These are phyloP conservation scores for Flaveria ramosissima DNA, from an alignment of 129 eudicot genomes.

Conservation along the genomic window DNA sequence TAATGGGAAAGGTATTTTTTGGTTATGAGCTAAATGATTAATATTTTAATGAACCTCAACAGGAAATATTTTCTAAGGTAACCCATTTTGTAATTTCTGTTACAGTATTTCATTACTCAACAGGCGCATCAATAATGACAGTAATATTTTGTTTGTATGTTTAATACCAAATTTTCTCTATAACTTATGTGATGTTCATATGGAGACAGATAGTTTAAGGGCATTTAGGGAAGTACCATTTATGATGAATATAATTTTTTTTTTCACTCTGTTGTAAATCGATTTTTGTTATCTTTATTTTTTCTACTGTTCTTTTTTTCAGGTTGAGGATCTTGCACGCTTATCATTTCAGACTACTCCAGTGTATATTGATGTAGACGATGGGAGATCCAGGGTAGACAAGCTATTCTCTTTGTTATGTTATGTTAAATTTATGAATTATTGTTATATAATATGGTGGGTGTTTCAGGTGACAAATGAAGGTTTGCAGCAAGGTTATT, in stretches of 20 bases:
- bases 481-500: constrained; percentile 90
- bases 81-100: neutral
- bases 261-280: neutral
- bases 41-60: neutral
- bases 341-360: constrained; percentile 78
- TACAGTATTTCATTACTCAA: neutral
- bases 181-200: neutral
- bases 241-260: neutral
- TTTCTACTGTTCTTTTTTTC: neutral
- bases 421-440: neutral
- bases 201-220: neutral
- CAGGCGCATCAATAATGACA: neutral
- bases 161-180: neutral
- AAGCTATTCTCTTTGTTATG: neutral
- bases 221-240: neutral
- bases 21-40: neutral
- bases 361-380: constrained; percentile 78
- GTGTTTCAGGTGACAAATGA: constrained; percentile 69
- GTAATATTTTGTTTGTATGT: neutral
- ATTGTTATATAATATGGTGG: constrained; percentile 8
- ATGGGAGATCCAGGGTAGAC: constrained; percentile 75
- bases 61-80: neutral
- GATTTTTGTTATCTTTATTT: neutral
- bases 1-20: neutral
- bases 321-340: constrained; percentile 96